Evolutionary conservation across 2,329 filamentous ascomycete genomes (phyloP).

Genomic region (Teratosphaeria pseudoeucalypti): DNA sequence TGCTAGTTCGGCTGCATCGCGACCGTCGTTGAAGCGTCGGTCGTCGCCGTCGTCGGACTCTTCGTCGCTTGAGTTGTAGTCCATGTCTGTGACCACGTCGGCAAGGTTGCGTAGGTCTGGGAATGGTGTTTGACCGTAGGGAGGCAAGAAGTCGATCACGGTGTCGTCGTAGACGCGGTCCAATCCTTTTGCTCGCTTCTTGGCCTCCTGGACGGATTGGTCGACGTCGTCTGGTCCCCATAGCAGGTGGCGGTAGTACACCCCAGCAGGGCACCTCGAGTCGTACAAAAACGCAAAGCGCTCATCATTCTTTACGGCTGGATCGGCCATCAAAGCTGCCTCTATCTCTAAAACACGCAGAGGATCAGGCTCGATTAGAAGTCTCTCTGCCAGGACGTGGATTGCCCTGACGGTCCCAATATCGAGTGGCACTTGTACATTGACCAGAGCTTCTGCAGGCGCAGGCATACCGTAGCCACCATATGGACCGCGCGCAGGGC

Average conservation of each 20-base stretch:
- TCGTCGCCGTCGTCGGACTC: slow-evolving; percentile 52
- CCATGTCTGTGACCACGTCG: slow-evolving; percentile 71
- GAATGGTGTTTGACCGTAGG: slow-evolving; percentile 62
- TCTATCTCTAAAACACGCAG: slow-evolving; percentile 68
- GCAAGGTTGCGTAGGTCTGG: slow-evolving; percentile 50
- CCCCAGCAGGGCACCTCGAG: slow-evolving; percentile 62
- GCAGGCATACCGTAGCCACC: neutral
- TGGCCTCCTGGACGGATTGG: slow-evolving; percentile 9
- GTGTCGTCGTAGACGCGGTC: slow-evolving; percentile 56
- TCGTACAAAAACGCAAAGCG: slow-evolving; percentile 95
- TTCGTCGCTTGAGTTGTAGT: slow-evolving; percentile 80
- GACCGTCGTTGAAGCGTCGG: slow-evolving; percentile 30
- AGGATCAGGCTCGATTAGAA: slow-evolving; percentile 51
- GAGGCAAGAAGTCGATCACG: slow-evolving; percentile 65
- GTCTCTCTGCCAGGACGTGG: slow-evolving; percentile 72
- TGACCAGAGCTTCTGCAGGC: slow-evolving; percentile 18
- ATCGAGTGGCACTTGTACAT: slow-evolving; percentile 61
- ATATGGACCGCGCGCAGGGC: slow-evolving; percentile 37
- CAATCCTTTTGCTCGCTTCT: slow-evolving; percentile 27
- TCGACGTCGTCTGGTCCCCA: slow-evolving; percentile 43
- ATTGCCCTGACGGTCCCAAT: slow-evolving; percentile 72
- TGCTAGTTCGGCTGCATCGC: slow-evolving; percentile 28
- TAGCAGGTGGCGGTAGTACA: slow-evolving; percentile 88
- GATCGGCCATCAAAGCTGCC: slow-evolving; percentile 77
- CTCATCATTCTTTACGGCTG: slow-evolving; percentile 74